Percentiles rank a stretch among this genome's conserved stretches.
Conservation (phyloP, 2,329 filamentous ascomycete species). For the Xylariaceae sp. region DNA sequence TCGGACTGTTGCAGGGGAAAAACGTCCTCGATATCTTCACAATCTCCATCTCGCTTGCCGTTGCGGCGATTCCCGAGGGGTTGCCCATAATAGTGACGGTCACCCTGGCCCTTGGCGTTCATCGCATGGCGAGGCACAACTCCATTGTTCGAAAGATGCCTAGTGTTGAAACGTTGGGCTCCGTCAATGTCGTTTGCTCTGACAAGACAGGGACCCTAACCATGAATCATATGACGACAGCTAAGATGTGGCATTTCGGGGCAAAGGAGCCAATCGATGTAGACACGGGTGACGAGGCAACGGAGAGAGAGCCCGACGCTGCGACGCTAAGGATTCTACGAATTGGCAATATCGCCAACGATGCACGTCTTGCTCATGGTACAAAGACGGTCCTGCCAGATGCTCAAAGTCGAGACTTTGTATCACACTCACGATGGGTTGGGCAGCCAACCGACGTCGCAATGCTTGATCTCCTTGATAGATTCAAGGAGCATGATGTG, state of each 20-base stretch:
- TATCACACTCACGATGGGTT: conserved; percentile 83
- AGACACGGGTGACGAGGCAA: conserved; percentile 56
- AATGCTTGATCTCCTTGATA: conserved; percentile 90
- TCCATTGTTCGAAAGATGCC: conserved; percentile 95
- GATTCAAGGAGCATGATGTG: conserved; percentile 88
- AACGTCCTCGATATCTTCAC: conserved; percentile 92
- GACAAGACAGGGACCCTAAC: conserved; percentile 97
- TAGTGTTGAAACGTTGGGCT: conserved; percentile 95
- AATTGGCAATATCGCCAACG: conserved; percentile 96
- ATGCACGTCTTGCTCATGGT: conserved; percentile 78
- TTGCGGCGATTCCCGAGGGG: conserved; percentile 94
- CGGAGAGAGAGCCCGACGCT: conserved; percentile 65
- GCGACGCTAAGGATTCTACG: conserved; percentile 81
- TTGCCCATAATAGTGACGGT: conserved; percentile 98
- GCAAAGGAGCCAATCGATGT: conserved; percentile 56
- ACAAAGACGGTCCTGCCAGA: conserved; percentile 84
- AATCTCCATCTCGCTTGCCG: conserved; percentile 93
- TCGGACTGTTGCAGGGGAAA: conserved; percentile 89
- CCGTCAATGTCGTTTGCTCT: conserved; percentile 99
- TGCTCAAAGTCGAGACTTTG: conserved; percentile 68
- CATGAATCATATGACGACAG: conserved; percentile 97
- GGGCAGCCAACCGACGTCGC: conserved; percentile 97
- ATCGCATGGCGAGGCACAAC: conserved; percentile 93
- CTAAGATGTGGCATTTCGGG: conserved; percentile 95
- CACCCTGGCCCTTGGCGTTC: conserved; percentile 88